phyloP scores from a whole-genome alignment of 768 basidiomycete genomes.

The Suillus variegatus region DNA sequence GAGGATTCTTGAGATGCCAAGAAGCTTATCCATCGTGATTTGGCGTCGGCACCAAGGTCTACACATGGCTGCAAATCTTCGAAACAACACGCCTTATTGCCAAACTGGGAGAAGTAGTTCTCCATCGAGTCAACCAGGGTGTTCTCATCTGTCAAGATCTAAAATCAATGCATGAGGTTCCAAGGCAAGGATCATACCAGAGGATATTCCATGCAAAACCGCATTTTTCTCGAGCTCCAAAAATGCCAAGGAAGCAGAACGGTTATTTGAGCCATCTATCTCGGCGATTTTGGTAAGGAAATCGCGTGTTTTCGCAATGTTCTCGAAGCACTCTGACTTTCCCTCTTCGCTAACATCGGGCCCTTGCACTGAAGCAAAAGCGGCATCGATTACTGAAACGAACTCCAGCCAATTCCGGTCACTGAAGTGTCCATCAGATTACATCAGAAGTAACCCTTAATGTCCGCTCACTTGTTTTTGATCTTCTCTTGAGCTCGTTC shows the following conservation, averaged over 20 bases:
- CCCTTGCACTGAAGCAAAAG: slow-evolving; percentile 46
- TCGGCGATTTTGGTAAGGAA: slow-evolving; percentile 60
- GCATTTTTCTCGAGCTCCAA: slow-evolving; percentile 75
- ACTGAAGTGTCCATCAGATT: slow-evolving; percentile 38
- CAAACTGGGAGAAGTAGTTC: slow-evolving; percentile 70
- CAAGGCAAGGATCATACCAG: slow-evolving; percentile 37
- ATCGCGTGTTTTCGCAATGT: slow-evolving; percentile 44
- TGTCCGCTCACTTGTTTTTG: slow-evolving; percentile 47
- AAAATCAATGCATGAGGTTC: slow-evolving; percentile 3
- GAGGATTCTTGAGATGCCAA: slow-evolving; percentile 48
- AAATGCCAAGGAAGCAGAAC: slow-evolving; percentile 71
- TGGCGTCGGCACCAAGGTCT: slow-evolving; percentile 46
- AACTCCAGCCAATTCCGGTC: slow-evolving; percentile 91
- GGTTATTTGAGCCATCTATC: slow-evolving; percentile 69
- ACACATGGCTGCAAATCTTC: slow-evolving; percentile 81
- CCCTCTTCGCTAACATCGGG: slow-evolving; percentile 34
- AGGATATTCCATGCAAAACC: slow-evolving; percentile 45
- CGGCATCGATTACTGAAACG: slow-evolving; percentile 68
- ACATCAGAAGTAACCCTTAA: slow-evolving; percentile 11
- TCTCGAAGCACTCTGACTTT: slow-evolving; percentile 39
- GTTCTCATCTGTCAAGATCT: slow-evolving; percentile 39
- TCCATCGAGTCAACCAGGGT: slow-evolving; percentile 53
- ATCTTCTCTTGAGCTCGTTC: slow-evolving; percentile 60
- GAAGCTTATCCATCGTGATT: slow-evolving; percentile 54
- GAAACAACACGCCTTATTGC: slow-evolving; percentile 83